Conservation (phyloP, 768 basidiomycete genomes). For the Daedaleopsis sinensis region DNA sequence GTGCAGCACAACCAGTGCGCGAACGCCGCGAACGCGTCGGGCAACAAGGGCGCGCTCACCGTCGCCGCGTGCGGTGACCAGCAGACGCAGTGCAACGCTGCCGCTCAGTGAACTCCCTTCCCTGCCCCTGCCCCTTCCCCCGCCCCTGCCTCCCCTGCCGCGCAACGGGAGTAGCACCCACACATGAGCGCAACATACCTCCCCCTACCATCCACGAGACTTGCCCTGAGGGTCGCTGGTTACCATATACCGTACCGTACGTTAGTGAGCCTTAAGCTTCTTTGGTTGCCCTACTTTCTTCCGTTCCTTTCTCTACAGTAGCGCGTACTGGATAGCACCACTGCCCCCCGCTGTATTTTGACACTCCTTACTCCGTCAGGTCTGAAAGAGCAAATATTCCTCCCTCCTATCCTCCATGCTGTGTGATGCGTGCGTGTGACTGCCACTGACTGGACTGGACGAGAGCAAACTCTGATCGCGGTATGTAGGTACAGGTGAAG, state of each 20-base stretch:
- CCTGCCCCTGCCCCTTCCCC: not conserved
- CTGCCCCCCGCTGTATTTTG: conserved; percentile 18
- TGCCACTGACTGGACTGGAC: no score
- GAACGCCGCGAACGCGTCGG: conserved; percentile 54
- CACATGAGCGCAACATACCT: no score
- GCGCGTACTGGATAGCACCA: conserved; percentile 19
- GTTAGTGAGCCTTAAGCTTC: not conserved
- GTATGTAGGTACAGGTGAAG: no score
- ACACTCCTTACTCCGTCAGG: conserved; percentile 11
- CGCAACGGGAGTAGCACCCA: conserved; percentile 4
- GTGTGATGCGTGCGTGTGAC: not conserved
- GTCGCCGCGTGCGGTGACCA: conserved; percentile 51
- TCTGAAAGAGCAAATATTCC: conserved; percentile 14
- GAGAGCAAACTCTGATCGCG: no score
- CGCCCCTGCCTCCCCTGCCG: not conserved
- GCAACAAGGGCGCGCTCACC: conserved; percentile 49
- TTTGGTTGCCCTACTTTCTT: conserved; percentile 6
- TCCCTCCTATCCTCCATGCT: not conserved
- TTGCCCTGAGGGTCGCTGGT: conserved; percentile 14
- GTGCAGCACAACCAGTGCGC: conserved; percentile 64
- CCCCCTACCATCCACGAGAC: conserved; percentile 1
- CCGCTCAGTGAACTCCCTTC: conserved; percentile 7
- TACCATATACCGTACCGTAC: conserved; percentile 4
- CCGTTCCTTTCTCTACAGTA: conserved; percentile 8
- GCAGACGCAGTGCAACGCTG: conserved; percentile 43